Evolutionary conservation across 2,329 filamentous ascomycete genomes (phyloP), one percentile per base, ranked within the genome.

Genomic region (Ceratocystis lukuohia): DNA sequence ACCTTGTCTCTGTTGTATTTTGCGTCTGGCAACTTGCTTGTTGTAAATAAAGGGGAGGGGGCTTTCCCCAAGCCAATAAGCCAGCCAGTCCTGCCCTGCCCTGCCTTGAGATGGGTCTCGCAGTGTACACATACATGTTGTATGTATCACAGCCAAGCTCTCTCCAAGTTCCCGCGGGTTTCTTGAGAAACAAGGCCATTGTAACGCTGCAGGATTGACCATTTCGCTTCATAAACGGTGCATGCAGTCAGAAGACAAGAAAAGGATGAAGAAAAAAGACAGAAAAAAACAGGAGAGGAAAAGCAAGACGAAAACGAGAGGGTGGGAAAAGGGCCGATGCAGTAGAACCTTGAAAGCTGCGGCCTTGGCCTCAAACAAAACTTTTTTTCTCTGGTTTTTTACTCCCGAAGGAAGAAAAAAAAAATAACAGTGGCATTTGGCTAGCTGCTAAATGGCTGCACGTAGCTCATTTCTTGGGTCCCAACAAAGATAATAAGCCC

Each of bases 111-210:
- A 41, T 15, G 37, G 10, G 37, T 41, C 37, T 41, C 37, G 37
- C 37, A 41, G 37, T 41, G 37, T 41, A 41, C 37, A 41, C 10
- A 50, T 10, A 50, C 17, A 20, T 50, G 8, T 48, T n/a, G 2
- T 5, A 25, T 7, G 46, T 50, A 50, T 22, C 46, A 50, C 46
- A 12, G n/a, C n/a, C 46, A 41, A 41, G 37, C 37, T 41, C 12
- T 41, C 37, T 41, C 46, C 46, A n/a, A 22, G 53, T 57, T 57
- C 28, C 53, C 22, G 12, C 15, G 25, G 53, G 53, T 57, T 33
- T 57, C 22, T 57, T 28, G 53, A 57, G 10, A 57, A 57, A 57
- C 53, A 57, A 57, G 30, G 22, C 10, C 53, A 57, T 57, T 57
- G 53, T 30, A 30, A 57, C 25, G 53, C 53, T 57, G 22, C 10